Percentiles rank a stretch among this genome's conserved stretches.
Evolutionary conservation across 306 rosid species (phyloP).

Genomic region (Ochetophila trinervis): DNA sequence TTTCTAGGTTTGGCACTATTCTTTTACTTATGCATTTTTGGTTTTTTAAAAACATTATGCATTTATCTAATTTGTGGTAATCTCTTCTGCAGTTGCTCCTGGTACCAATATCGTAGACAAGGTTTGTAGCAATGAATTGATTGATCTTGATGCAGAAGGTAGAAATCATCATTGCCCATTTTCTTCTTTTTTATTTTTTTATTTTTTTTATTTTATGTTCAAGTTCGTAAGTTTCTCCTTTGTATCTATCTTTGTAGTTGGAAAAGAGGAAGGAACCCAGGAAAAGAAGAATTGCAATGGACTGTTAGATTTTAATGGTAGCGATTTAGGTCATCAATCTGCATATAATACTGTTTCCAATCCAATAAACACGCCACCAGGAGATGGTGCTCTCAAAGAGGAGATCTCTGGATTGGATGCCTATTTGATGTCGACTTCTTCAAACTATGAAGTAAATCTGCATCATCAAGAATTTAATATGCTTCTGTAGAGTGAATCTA

Average conservation of each 20-base stretch:
- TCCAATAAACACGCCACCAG: slow-evolving; percentile 10
- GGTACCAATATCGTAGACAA: slow-evolving; percentile 16
- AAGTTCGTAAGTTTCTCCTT: slow-evolving; percentile 5
- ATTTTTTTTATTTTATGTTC: background rate
- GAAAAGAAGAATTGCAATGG: slow-evolving; percentile 16
- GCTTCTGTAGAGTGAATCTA: background rate
- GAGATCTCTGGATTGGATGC: slow-evolving; percentile 21
- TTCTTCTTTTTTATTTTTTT: background rate
- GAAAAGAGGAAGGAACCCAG: slow-evolving; percentile 15
- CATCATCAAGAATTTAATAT: background rate
- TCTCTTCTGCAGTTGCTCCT: slow-evolving; percentile 26
- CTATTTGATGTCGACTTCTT: slow-evolving; percentile 21
- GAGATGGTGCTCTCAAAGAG: slow-evolving; percentile 30
- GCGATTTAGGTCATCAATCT: slow-evolving; percentile 9
- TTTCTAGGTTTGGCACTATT: too few species aligned
- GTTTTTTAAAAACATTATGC: background rate
- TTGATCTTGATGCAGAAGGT: slow-evolving; percentile 48
- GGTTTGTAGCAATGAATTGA: slow-evolving; percentile 22
- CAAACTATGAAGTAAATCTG: slow-evolving; percentile 39
- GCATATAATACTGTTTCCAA: slow-evolving; percentile 4
- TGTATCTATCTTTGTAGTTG: slow-evolving; percentile 12
- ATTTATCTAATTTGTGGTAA: background rate
- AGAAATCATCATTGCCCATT: slow-evolving; percentile 17
- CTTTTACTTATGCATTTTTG: too few species aligned
- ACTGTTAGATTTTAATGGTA: slow-evolving; percentile 23